Evolutionary conservation across 2,329 filamentous ascomycete genomes (phyloP), one percentile per base, ranked within the genome.

Genomic region (Xylaria sp.): DNA sequence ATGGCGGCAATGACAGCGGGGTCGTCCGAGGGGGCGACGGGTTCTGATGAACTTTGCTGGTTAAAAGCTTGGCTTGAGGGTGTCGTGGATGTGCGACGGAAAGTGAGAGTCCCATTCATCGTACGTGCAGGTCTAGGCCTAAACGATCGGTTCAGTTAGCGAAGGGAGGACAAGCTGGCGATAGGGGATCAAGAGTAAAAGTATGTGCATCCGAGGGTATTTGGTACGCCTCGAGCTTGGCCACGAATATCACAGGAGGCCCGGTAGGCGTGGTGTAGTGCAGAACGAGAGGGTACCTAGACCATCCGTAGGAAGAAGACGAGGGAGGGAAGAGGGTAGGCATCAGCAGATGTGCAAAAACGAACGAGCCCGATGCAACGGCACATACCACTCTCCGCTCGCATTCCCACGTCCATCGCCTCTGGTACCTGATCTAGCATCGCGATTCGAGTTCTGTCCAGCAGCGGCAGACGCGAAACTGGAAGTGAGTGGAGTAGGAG

Each of bases 401-500:
- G 83, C 83, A 80, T 80, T 81, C 73, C 84, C 85, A 73, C 88
- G 85, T 70, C 84, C 84, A 75, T 88, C 88, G 77, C 80, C 84
- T 82, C 87, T 89, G 80, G 81, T 83, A 79, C 85, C 88, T 82
- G 81, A 82, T 83, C 86, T 86, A 76, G 84, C 80, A 81, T 88
- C 88, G 80, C 86, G 88, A 82, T 80, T 89, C 80, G 85, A 83
- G 76, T 87, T 90, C 81, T 93, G 91, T 81, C 92, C 92, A 80
- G 92, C 92, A 75, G 92, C 92, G 77, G 92, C 92, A 79, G 92
- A 94, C 80, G 92, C 92, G 83, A 94, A 94, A 86, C 91, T 94
- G 76, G 92, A 93, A 77, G 34, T 37, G 34, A 37, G 34, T 91
- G 90, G 81, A 94, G 88, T 37, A 84, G 92, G 90, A 80, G 90